Conservation (phyloP, 345 rosid genomes). For the Mallotus nudiflorus region DNA sequence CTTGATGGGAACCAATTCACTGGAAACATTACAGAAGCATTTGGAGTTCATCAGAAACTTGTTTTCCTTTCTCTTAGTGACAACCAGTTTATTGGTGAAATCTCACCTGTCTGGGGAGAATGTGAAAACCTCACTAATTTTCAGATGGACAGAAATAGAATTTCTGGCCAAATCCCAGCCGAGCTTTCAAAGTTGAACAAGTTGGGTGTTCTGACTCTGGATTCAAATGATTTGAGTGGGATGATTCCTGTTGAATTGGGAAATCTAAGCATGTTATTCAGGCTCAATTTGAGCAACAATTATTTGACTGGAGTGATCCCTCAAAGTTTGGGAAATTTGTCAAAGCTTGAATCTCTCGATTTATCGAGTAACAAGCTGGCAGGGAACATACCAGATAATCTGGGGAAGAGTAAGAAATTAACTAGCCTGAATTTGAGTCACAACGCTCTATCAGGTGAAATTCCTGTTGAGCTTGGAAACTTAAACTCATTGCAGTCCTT, state of each 20-base stretch:
- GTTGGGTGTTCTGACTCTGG: constrained; percentile 42
- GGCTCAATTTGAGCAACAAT: constrained; percentile 54
- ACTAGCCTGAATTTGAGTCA: constrained; percentile 53
- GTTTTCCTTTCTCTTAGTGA: constrained; percentile 39
- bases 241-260: constrained; percentile 50
- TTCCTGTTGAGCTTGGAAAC: constrained; percentile 47
- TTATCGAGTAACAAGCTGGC: constrained; percentile 43
- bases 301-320: constrained; percentile 49
- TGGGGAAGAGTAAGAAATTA: constrained; percentile 40
- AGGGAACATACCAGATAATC: constrained; percentile 42
- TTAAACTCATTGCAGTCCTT: constrained; percentile 38
- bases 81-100: constrained; percentile 52
- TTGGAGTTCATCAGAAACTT: constrained; percentile 49
- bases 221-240: constrained; percentile 51
- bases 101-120: constrained; percentile 62
- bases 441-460: constrained; percentile 53
- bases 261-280: constrained; percentile 38
- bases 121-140: constrained; percentile 53
- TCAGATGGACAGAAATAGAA: constrained; percentile 49
- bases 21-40: constrained; percentile 53
- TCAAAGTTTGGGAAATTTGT: constrained; percentile 32
- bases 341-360: constrained; percentile 41
- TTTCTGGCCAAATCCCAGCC: constrained; percentile 52
- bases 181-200: constrained; percentile 49
- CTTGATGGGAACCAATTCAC: constrained; percentile 54